phyloP scores from a whole-genome alignment of 192 early-diverging fungal genomes.

The Backusella westeae region DNA sequence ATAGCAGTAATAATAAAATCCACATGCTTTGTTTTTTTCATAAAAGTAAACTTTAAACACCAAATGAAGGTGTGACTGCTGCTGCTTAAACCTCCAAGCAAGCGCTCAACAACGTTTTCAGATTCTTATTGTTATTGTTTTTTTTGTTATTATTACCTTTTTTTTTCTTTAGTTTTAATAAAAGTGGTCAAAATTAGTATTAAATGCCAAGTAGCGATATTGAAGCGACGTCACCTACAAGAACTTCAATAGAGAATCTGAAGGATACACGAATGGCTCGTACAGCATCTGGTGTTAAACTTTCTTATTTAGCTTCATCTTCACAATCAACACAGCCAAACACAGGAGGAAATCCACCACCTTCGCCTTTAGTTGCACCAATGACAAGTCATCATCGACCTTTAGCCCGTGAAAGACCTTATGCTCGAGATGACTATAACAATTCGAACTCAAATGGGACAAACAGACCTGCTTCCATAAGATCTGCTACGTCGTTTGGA shows the following conservation, averaged over 20 bases:
- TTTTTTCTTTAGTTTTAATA: not conserved
- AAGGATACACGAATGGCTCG: not conserved
- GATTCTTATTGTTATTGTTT: not conserved
- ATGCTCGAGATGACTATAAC: constrained; percentile 13
- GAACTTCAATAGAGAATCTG: constrained; percentile 6
- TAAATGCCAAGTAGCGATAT: not conserved
- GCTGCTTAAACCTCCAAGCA: not conserved
- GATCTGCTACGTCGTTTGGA: constrained; percentile 27
- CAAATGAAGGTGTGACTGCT: not conserved
- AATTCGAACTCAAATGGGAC: not conserved
- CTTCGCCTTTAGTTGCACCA: not conserved
- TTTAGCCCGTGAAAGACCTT: constrained; percentile 7
- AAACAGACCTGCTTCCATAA: constrained; percentile 25
- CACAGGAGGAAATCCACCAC: not conserved
- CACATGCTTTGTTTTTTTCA: not conserved
- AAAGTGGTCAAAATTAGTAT: not conserved
- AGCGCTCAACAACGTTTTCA: not conserved
- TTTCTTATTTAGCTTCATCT: constrained; percentile 4
- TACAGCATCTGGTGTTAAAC: constrained; percentile 11
- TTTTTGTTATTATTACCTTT: not conserved
- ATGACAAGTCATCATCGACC: constrained; percentile 5
- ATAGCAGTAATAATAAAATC: not conserved
- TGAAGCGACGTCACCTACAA: not conserved
- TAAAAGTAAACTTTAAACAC: not conserved
- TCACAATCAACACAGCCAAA: not conserved